Conservation (phyloP, 768 basidiomycete species). For the Boletus rubroflammeus region DNA sequence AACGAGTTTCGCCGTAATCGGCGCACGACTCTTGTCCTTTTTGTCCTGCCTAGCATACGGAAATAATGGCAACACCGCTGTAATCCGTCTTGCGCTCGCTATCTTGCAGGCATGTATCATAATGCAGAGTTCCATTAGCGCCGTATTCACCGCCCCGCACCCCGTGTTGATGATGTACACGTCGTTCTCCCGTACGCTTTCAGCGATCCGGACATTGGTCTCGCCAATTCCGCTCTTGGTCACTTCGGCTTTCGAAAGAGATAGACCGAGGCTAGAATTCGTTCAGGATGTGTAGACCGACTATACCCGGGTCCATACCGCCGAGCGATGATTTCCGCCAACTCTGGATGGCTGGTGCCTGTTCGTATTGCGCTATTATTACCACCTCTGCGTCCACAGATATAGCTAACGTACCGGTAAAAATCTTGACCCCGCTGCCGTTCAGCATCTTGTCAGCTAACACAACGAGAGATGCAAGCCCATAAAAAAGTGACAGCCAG, state of each 20-base stretch:
- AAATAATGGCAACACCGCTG: conserved; percentile 96
- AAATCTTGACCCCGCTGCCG: conserved; percentile 56
- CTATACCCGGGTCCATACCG: conserved; percentile 48
- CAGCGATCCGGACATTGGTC: conserved; percentile 85
- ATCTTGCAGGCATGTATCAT: conserved; percentile 99
- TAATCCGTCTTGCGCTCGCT: conserved; percentile 96
- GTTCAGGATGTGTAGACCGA: conserved; percentile 23
- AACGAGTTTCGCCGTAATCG: conserved; percentile 96
- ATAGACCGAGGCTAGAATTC: conserved; percentile 73
- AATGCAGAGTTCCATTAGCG: conserved; percentile 97
- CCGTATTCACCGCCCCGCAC: conserved; percentile 81
- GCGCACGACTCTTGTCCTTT: conserved; percentile 98
- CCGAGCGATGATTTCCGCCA: conserved; percentile 90
- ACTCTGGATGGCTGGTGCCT: conserved; percentile 95
- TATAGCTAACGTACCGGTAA: conserved; percentile 44
- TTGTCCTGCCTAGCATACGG: conserved; percentile 98
- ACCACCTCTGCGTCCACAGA: not conserved
- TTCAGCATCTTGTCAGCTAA: conserved; percentile 43
- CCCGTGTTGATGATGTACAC: conserved; percentile 98
- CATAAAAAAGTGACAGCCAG: conserved; percentile 18
- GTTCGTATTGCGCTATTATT: not conserved
- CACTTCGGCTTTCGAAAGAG: conserved; percentile 83
- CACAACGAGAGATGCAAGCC: conserved; percentile 9
- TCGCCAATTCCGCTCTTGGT: conserved; percentile 89
- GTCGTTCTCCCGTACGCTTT: conserved; percentile 96